These are phyloP conservation scores for Pontederia crassipes DNA, from an alignment of 176 grass and related monocot species.

Conservation along the genomic window DNA sequence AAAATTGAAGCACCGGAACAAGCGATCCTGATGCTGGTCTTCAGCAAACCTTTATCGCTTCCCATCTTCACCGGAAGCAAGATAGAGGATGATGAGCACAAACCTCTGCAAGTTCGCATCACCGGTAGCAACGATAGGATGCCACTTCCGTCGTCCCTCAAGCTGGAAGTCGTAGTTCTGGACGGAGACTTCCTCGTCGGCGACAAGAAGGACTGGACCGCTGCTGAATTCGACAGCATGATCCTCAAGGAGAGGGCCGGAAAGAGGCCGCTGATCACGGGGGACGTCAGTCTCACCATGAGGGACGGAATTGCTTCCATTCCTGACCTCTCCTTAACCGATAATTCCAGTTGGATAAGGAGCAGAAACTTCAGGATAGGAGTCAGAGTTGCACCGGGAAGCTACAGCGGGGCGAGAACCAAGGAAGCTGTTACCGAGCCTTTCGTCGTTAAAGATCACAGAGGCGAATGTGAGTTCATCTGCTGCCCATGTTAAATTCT, in stretches of 20 bases:
- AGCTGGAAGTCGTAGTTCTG: constrained; percentile 62
- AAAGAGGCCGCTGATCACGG: constrained; percentile 70
- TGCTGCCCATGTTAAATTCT: too few relatives aligned
- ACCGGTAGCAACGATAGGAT: constrained; percentile 17
- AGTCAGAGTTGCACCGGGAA: constrained; percentile 28
- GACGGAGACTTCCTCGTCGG: constrained; percentile 48
- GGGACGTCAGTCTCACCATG: constrained; percentile 50
- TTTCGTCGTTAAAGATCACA: constrained; percentile 72
- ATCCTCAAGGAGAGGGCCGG: constrained; percentile 54
- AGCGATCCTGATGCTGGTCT: constrained; percentile 36
- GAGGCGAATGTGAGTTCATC: constrained; percentile 54
- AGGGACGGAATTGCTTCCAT: constrained; percentile 32
- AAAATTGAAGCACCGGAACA: constrained; percentile 7
- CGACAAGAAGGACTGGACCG: constrained; percentile 34
- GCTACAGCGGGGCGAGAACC: constrained; percentile 29
- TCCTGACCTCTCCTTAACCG: constrained; percentile 68
- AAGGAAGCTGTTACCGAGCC: constrained; percentile 59
- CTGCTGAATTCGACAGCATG: constrained; percentile 32
- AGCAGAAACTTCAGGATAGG: constrained; percentile 77
- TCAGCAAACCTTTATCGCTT: constrained; percentile 17
- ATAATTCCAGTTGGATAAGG: constrained; percentile 78
- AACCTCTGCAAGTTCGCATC: constrained; percentile 45
- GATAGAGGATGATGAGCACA: constrained; percentile 32
- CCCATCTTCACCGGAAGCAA: constrained; percentile 87
- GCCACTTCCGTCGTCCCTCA: constrained; percentile 21